phyloP scores from a whole-genome alignment of 78 protist species.

The Neovahlkampfia damariscottae region DNA sequence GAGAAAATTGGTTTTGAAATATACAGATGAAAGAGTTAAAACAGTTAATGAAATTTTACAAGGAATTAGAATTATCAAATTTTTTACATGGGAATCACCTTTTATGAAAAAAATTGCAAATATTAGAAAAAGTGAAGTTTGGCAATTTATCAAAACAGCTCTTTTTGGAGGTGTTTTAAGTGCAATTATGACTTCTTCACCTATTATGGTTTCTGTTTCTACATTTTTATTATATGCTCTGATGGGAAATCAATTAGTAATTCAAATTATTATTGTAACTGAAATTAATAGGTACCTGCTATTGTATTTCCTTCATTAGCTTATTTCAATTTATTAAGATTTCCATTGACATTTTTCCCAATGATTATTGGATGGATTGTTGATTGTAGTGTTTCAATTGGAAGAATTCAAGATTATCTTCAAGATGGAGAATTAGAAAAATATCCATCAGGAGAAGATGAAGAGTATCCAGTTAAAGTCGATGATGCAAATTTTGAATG shows the following conservation, averaged over 20 bases:
- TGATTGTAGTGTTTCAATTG: background rate
- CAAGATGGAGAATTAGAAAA: background rate
- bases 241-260: conserved; percentile 37
- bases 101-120: background rate
- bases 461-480: background rate
- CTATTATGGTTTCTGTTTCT: conserved; percentile 16
- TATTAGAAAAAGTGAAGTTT: conserved; percentile 23
- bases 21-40: conserved; percentile 37
- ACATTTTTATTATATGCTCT: conserved; percentile 10
- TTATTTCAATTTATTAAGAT: conserved; percentile 23
- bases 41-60: conserved; percentile 50
- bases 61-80: conserved; percentile 57
- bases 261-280: conserved; percentile 10
- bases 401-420: background rate
- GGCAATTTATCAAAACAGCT: conserved; percentile 13
- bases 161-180: background rate
- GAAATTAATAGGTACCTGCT: background rate
- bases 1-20: background rate
- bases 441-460: background rate
- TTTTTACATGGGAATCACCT: conserved; percentile 65
- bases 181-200: background rate
- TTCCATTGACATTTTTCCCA: conserved; percentile 57
- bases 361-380: background rate
- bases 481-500: conserved; percentile 12
- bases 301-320: conserved; percentile 24